Evolutionary conservation across 208 protist genomes (phyloP).

Genomic region (Leishmania tropica): DNA sequence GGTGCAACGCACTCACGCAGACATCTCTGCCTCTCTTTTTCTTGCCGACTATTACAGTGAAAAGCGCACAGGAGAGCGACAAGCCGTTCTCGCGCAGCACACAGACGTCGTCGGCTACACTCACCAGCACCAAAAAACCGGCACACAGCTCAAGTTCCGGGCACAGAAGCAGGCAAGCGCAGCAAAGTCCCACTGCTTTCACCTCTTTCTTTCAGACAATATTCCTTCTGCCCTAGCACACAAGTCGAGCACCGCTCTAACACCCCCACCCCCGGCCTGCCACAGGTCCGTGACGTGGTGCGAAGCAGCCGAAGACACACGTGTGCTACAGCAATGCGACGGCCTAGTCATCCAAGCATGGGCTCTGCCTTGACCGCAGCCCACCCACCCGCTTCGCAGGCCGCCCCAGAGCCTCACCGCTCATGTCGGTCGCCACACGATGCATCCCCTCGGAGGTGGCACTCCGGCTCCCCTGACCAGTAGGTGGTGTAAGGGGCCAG

Average conservation of each 20-base stretch:
- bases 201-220: neutral
- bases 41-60: conserved; percentile 45
- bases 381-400: no score
- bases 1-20: neutral
- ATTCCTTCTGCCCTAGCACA: neutral
- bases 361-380: neutral
- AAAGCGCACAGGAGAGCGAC: conserved; percentile 4
- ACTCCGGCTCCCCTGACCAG: neutral
- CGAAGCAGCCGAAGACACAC: neutral
- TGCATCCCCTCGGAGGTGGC: neutral
- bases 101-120: conserved; percentile 43
- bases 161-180: neutral
- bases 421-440: neutral
- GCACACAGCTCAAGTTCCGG: neutral
- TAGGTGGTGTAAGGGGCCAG: neutral
- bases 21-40: neutral
- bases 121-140: neutral
- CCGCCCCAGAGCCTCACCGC: no score
- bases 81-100: conserved; percentile 4
- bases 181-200: neutral
- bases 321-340: neutral
- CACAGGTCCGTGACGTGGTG: neutral
- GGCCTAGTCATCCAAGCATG: neutral
- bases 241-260: neutral
- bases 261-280: neutral